These are phyloP conservation scores for Fusarium heterosporum DNA, from an alignment of 2,329 filamentous ascomycete genomes.

Conservation along the genomic window DNA sequence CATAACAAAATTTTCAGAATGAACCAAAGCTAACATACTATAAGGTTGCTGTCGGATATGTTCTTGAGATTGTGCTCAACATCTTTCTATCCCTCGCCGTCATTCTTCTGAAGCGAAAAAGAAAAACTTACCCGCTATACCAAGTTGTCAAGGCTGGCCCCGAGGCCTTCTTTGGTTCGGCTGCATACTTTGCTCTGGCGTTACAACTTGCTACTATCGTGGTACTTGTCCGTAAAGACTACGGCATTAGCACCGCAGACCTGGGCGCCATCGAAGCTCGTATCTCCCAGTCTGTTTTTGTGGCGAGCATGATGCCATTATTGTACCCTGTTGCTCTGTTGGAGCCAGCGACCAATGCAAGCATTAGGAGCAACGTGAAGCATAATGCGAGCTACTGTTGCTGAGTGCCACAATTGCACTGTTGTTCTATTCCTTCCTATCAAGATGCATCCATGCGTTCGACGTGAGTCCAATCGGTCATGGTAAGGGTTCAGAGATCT, in stretches of 20 bases:
- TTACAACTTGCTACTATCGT: slow-evolving; percentile 39
- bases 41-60: slow-evolving; percentile 29
- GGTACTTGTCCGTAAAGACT: slow-evolving; percentile 42
- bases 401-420: slow-evolving; percentile 22
- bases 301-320: slow-evolving; percentile 43
- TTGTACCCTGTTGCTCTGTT: slow-evolving; percentile 38
- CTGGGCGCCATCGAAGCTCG: slow-evolving; percentile 43
- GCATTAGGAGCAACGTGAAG: neutral
- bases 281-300: slow-evolving; percentile 34
- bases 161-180: slow-evolving; percentile 34
- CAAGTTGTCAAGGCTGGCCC: slow-evolving; percentile 9
- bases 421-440: slow-evolving; percentile 45
- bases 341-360: neutral
- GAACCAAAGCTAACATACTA: neutral
- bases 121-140: neutral
- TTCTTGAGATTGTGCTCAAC: slow-evolving; percentile 17
- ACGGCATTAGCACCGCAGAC: slow-evolving; percentile 36
- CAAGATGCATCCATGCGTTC: slow-evolving; percentile 41
- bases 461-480: slow-evolving; percentile 25
- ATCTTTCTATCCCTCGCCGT: slow-evolving; percentile 7
- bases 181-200: slow-evolving; percentile 40
- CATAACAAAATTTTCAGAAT: neutral
- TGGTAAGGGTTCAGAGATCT: slow-evolving; percentile 17
- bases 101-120: slow-evolving; percentile 1
- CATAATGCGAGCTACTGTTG: slow-evolving; percentile 25